Base-by-base conservation (phyloP, 805 yeast genomes). In the Kazachstania kunashirensis region DNA sequence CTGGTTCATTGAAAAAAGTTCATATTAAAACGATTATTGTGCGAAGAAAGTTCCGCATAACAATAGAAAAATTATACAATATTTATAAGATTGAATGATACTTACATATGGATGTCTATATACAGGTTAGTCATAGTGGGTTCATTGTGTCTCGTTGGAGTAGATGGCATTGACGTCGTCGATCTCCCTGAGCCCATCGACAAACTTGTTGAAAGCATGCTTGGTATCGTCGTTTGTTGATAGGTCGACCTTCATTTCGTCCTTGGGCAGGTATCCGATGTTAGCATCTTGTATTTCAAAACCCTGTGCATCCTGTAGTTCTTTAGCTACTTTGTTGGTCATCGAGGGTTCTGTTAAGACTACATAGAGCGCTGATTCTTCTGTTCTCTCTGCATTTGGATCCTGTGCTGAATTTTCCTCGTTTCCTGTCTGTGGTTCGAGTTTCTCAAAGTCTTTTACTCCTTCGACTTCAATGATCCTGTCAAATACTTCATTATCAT, bases 111-210 rank as follows among this genome's bases (percentile, higher is more conserved):
- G n/a, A n/a, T n/a, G n/a, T n/a, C n/a, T n/a, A n/a, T n/a, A n/a
- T n/a, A n/a, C n/a, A n/a, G n/a, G n/a, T n/a, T n/a, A n/a, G n/a
- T n/a, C n/a, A n/a, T n/a, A n/a, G n/a, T n/a, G n/a, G n/a, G n/a
- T n/a, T n/a, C n/a, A n/a, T n/a, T n/a, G n/a, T n/a, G n/a, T 31
- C 12, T 29, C 64, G 54, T 85, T 89, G 21, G 84, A 71, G 61
- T 83, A 84, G 41, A 83, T 75, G 43, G 75, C 84, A 6, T 84
- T 76, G 15, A 89, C 83, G 48, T 92, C 97, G 34, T 80, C 85
- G n/a, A 85, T 63, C 24, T 78, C 84, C 37, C 84, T 94, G 31
- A 89, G 63, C 33, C 67, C 66, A 16, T 57, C 63, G 24, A 79
- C 56, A 24, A 86, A 73, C 50, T 75, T 81, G 12, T 70, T 69